Evolutionary conservation across 2,329 filamentous ascomycete species (phyloP).

Genomic region (Aspergillus amoenus): DNA sequence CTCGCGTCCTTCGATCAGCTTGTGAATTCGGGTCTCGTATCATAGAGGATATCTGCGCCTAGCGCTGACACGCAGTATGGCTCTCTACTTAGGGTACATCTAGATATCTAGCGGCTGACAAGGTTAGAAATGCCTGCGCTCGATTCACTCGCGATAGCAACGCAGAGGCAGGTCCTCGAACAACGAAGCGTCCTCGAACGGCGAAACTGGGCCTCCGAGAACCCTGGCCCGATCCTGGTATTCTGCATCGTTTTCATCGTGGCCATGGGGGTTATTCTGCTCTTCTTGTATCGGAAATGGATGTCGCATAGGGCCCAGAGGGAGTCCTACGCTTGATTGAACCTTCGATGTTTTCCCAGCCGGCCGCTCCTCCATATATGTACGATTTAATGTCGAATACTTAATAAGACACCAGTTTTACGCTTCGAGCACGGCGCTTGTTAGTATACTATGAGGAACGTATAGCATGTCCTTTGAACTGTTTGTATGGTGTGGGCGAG

Average conservation of each 20-base stretch:
- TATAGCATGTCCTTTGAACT: neutral
- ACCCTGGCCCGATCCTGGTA: conserved; percentile 63
- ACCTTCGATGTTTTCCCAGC: neutral
- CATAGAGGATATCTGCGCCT: neutral
- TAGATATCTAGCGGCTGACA: neutral
- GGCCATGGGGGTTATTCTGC: conserved; percentile 48
- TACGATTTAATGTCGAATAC: neutral
- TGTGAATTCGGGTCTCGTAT: neutral
- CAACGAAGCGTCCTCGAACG: conserved; percentile 31
- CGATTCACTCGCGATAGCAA: conserved; percentile 22
- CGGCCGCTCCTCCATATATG: neutral
- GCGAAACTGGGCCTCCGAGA: conserved; percentile 56
- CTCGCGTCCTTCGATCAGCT: neutral
- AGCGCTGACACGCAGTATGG: neutral
- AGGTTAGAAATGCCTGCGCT: conserved; percentile 27
- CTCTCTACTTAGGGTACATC: neutral
- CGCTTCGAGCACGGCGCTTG: neutral
- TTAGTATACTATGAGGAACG: neutral
- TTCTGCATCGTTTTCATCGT: conserved; percentile 62
- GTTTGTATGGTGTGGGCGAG: too few species aligned
- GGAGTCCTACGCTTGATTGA: conserved; percentile 17
- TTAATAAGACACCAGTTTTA: neutral
- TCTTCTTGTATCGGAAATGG: conserved; percentile 52
- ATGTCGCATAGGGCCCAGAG: conserved; percentile 30
- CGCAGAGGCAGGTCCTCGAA: conserved; percentile 36